These are phyloP conservation scores for Fusarium longipes DNA, from an alignment of 2,329 filamentous ascomycete genomes.

Conservation along the genomic window DNA sequence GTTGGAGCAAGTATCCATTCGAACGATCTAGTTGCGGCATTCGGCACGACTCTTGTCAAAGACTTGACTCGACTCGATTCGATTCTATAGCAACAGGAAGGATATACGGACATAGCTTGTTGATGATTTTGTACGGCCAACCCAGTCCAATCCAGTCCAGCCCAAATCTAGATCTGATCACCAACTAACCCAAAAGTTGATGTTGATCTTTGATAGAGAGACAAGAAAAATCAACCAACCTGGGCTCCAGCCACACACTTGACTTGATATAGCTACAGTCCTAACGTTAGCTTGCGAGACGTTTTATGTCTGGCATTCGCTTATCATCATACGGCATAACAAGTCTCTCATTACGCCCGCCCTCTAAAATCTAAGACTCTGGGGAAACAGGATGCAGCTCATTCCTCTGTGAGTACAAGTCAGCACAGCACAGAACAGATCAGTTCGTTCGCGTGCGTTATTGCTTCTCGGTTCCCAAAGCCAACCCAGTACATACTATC, in stretches of 20 bases:
- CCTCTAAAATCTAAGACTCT: slow-evolving; percentile 36
- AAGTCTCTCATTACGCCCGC: slow-evolving; percentile 12
- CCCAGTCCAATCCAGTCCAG: neutral
- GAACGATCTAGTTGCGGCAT: slow-evolving; percentile 6
- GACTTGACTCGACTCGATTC: neutral
- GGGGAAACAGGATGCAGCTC: slow-evolving; percentile 36
- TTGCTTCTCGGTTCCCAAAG: neutral
- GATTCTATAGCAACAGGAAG: slow-evolving; percentile 5
- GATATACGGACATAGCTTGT: neutral
- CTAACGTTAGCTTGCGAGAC: neutral
- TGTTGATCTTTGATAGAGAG: slow-evolving; percentile 9
- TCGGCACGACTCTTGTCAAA: slow-evolving; percentile 17
- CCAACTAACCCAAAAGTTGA: neutral
- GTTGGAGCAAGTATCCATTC: slow-evolving; percentile 17
- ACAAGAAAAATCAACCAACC: neutral
- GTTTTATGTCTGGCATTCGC: slow-evolving; percentile 27
- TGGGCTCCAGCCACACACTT: slow-evolving; percentile 18
- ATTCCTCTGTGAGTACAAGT: slow-evolving; percentile 19
- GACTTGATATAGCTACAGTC: neutral
- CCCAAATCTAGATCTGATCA: neutral
- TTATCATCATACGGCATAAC: slow-evolving; percentile 35
- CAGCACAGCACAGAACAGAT: neutral
- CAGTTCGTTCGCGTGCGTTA: neutral
- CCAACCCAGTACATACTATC: neutral
- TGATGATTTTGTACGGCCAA: slow-evolving; percentile 8